Base-by-base conservation (phyloP, 805 yeast genomes). In the Kluyveromyces lactis region DNA sequence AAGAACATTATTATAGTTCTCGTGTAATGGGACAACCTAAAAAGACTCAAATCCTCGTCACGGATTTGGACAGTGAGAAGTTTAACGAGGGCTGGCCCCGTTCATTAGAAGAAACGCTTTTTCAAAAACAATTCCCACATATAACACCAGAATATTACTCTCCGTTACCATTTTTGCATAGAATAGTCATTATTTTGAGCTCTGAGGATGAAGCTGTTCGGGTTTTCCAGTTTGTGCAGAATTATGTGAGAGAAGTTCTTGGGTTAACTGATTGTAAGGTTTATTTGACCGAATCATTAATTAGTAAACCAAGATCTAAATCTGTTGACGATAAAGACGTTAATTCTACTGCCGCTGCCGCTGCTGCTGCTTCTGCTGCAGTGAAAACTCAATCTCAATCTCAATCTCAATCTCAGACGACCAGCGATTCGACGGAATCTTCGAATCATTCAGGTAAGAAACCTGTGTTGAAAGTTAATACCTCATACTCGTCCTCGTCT, bases 121-220 rank as follows among this genome's bases (percentile, higher is more conserved):
- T 58, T 37, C 45, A 42, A 3, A 39, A 36, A 7, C 38, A 47
- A 18, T 60, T 55, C 39, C 57, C 58, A 2, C 37, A 49, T 4
- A 46, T 55, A 17, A 48, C 39, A 32, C 9, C 42, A 2, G 43
- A 52, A 27, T 60, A 62, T 33, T 66, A 58, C 52, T 69, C 68
- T 16, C 73, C 60, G 46, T 60, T 56, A 45, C 58, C 52, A 23
- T 75, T 51, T 52, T 60, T 56, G 41, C 66, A 61, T 52, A 72
- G 79, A 47, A 58, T 57, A 46, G 72, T 58, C 48, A 60, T 66
- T 12, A 60, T 63, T 3, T 43, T 65, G n/a, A 26, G 19, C 8
- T 18, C 37, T 9, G 51, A 50, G 28, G 48, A 53, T 28, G 61
- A 56, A 31, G 39, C 31, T 4, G 40, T 51, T 2, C 24, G 45